A percentile compares a stretch with the other conserved stretches of the same genome.
Conservation (phyloP, 2,329 filamentous ascomycete species). For the Epichloe hybrida region DNA sequence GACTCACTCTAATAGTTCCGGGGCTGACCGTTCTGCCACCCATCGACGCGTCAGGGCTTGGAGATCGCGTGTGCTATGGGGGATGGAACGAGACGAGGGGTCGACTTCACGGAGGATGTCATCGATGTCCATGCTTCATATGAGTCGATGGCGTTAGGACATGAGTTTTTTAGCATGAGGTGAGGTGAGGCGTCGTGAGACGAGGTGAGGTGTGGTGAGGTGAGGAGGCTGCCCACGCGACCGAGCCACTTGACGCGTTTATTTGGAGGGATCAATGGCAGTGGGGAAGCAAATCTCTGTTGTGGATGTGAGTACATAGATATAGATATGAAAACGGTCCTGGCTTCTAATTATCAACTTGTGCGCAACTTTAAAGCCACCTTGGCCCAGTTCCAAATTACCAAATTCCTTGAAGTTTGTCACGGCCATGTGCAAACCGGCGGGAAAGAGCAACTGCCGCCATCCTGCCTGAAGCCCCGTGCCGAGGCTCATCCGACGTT, state of each 20-base stretch:
- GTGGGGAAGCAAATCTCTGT: too few species aligned
- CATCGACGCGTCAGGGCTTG: slow-evolving; percentile 83
- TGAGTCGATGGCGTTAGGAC: background rate
- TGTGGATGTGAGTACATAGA: too few species aligned
- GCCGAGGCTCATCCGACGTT: background rate
- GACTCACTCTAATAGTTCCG: slow-evolving; percentile 70
- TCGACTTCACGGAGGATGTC: slow-evolving; percentile 68
- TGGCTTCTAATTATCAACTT: too few species aligned
- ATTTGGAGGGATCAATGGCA: background rate
- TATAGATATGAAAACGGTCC: too few species aligned
- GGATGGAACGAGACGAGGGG: slow-evolving; percentile 38
- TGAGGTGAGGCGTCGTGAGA: background rate
- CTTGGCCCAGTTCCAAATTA: too few species aligned
- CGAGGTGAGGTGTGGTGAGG: background rate
- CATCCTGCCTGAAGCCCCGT: background rate
- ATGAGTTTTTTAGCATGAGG: background rate
- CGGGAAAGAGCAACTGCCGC: too few species aligned
- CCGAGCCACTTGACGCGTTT: too few species aligned
- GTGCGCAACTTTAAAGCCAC: too few species aligned
- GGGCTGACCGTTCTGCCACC: slow-evolving; percentile 81
- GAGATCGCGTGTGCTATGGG: slow-evolving; percentile 57
- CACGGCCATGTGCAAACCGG: too few species aligned
- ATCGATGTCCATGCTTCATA: slow-evolving; percentile 55
- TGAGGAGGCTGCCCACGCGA: background rate
- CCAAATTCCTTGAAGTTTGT: too few species aligned